Percentiles rank a stretch among this genome's conserved stretches.
These are phyloP conservation scores for Neurospora pannonica DNA, from an alignment of 495 filamentous ascomycete genomes.

Conservation along the genomic window DNA sequence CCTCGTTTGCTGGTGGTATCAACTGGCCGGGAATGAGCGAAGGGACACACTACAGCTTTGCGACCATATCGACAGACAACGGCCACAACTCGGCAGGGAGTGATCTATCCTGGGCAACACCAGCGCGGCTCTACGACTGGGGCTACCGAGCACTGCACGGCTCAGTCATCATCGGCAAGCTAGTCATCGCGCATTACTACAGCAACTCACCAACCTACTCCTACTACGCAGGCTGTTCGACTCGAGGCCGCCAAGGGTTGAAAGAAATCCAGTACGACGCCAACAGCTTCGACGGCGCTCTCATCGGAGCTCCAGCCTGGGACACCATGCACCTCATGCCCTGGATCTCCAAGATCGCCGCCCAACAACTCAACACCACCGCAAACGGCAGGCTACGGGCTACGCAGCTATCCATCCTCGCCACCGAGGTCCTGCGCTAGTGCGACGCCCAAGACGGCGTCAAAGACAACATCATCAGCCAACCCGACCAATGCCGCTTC, in stretches of 20 bases:
- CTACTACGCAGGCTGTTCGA: conserved; percentile 51
- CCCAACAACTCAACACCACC: conserved; percentile 30
- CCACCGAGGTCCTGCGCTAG: conserved; percentile 50
- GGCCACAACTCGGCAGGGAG: conserved; percentile 39
- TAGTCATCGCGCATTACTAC: conserved; percentile 37
- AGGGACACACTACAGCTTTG: conserved; percentile 33
- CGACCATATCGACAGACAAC: conserved; percentile 46
- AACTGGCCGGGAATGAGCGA: conserved; percentile 37
- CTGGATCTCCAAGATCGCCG: conserved; percentile 27
- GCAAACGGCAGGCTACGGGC: conserved; percentile 43
- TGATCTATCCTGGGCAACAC: conserved; percentile 41
- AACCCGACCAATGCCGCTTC: conserved; percentile 50
- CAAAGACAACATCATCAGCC: conserved; percentile 55
- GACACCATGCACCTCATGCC: conserved; percentile 38
- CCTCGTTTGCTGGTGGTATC: conserved; percentile 38
- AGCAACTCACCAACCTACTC: conserved; percentile 28
- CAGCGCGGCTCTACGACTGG: conserved; percentile 32
- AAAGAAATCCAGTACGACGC: conserved; percentile 45
- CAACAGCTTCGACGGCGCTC: conserved; percentile 55
- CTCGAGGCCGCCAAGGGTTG: conserved; percentile 49
- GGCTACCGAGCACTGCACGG: conserved; percentile 44
- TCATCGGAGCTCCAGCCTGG: conserved; percentile 34
- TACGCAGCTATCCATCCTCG: conserved; percentile 41
- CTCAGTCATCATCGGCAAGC: conserved; percentile 35
- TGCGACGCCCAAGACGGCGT: conserved; percentile 58